Conservation (phyloP, 1,284 basidiomycete genomes). For the Crepidotus sp. region DNA sequence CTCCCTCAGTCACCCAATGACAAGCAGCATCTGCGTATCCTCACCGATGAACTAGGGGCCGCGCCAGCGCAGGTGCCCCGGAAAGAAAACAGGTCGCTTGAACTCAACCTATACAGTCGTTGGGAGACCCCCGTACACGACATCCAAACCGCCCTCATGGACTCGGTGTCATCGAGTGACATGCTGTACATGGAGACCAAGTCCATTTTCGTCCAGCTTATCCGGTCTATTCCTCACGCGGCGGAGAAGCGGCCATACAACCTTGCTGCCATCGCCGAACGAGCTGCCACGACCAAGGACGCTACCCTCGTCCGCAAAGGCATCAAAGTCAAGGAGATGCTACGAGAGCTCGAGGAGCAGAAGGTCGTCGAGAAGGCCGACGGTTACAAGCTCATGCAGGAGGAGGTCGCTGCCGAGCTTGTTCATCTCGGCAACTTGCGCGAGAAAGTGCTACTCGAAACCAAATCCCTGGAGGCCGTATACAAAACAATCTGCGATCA, state of each 20-base stretch:
- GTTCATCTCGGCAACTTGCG: slow-evolving; percentile 92
- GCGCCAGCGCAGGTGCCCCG: slow-evolving; percentile 93
- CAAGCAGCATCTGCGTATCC: slow-evolving; percentile 92
- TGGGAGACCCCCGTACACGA: slow-evolving; percentile 99
- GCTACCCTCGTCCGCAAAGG: slow-evolving; percentile 90
- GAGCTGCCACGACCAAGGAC: slow-evolving; percentile 95
- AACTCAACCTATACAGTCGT: slow-evolving; percentile 88
- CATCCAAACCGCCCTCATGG: slow-evolving; percentile 93
- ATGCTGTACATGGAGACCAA: slow-evolving; percentile 99
- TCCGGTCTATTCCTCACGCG: slow-evolving; percentile 86
- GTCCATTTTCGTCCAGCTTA: slow-evolving; percentile 96
- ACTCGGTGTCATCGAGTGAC: slow-evolving; percentile 94
- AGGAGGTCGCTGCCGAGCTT: slow-evolving; percentile 93
- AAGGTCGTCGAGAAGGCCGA: slow-evolving; percentile 80
- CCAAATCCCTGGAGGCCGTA: slow-evolving; percentile 86
- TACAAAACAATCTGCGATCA: slow-evolving; percentile 99
- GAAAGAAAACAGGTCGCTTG: slow-evolving; percentile 93
- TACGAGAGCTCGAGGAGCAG: slow-evolving; percentile 89
- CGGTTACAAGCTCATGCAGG: slow-evolving; percentile 90
- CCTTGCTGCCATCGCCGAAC: slow-evolving; percentile 83
- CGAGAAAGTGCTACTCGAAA: slow-evolving; percentile 93
- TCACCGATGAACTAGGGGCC: slow-evolving; percentile 90
- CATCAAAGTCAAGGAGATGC: slow-evolving; percentile 99
- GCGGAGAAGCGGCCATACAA: slow-evolving; percentile 85
- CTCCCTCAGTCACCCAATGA: slow-evolving; percentile 82